These are phyloP conservation scores for Auriscalpium orientale DNA, from an alignment of 768 basidiomycete genomes.

Conservation along the genomic window DNA sequence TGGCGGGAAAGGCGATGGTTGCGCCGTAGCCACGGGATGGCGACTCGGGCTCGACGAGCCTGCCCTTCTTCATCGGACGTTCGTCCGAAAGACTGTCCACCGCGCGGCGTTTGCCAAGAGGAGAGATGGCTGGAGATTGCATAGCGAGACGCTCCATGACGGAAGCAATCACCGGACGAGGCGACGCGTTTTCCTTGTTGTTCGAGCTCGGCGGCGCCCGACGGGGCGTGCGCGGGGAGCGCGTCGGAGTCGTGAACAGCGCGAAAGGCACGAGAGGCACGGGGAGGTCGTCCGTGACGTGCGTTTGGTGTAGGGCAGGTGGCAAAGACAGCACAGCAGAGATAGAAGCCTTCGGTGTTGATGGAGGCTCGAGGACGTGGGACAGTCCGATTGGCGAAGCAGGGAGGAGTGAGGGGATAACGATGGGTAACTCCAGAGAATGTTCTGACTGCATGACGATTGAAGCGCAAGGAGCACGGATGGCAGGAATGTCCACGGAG, in stretches of 20 bases:
- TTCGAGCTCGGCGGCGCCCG: conserved; percentile 23
- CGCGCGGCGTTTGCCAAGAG: conserved; percentile 39
- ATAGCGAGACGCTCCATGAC: conserved; percentile 40
- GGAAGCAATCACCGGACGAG: conserved; percentile 27
- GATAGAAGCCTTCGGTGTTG: conserved; percentile 7
- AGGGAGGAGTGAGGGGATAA: not conserved
- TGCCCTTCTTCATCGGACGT: conserved; percentile 3
- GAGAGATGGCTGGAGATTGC: conserved; percentile 26
- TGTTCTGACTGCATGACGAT: conserved; percentile 12
- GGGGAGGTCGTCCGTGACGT: conserved; percentile 7
- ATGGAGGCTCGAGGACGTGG: not conserved
- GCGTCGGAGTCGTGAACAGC: conserved; percentile 12
- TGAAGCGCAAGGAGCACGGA: conserved; percentile 5
- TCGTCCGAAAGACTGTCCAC: conserved; percentile 26
- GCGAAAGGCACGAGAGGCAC: conserved; percentile 5
- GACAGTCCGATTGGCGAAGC: not conserved
- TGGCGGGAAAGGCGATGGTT: not conserved
- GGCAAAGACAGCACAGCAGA: not conserved
- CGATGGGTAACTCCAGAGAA: conserved; percentile 5
- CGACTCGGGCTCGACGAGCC: not conserved
- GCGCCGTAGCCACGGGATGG: too few species aligned
- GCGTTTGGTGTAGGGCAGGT: not conserved
- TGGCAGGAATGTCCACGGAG: not conserved
- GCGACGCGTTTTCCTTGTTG: conserved; percentile 60
- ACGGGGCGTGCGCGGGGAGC: conserved; percentile 9